phyloP scores from a whole-genome alignment of 371 early-diverging fungal genomes.

The Antonospora locustae region DNA sequence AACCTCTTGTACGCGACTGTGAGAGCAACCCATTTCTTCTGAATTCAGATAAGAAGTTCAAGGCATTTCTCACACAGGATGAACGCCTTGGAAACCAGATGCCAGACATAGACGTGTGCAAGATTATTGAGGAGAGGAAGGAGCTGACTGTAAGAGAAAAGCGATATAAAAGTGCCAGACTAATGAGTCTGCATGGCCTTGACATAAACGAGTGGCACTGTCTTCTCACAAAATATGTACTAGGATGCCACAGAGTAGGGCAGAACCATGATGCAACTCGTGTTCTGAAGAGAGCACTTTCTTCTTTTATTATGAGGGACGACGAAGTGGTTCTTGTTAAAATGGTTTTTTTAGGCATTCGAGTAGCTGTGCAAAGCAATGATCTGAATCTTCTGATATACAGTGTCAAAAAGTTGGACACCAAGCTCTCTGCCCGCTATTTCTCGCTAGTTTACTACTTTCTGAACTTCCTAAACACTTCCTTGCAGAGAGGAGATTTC shows the following conservation, averaged over 20 bases:
- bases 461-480: slow-evolving; percentile 25
- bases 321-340: slow-evolving; percentile 10
- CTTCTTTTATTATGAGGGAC: slow-evolving; percentile 31
- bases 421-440: slow-evolving; percentile 8
- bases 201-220: slow-evolving; percentile 37
- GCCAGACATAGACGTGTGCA: no score
- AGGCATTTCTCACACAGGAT: no score
- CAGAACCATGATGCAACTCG: slow-evolving; percentile 15
- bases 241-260: background rate
- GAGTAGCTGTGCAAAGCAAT: slow-evolving; percentile 17
- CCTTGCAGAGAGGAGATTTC: slow-evolving; percentile 24
- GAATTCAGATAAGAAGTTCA: no score
- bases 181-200: slow-evolving; percentile 33
- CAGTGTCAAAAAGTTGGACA: slow-evolving; percentile 19
- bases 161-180: no score
- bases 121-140: no score
- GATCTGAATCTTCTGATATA: slow-evolving; percentile 26
- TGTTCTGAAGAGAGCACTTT: slow-evolving; percentile 32
- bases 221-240: slow-evolving; percentile 14
- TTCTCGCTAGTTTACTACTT: slow-evolving; percentile 45
- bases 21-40: no score
- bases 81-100: no score
- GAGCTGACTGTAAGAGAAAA: no score
- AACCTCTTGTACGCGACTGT: no score
- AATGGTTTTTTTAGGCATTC: slow-evolving; percentile 36